A percentile compares a stretch with the other conserved stretches of the same genome.
Conservation (phyloP, 306 rosid species). For the Adenanthera pavonina region DNA sequence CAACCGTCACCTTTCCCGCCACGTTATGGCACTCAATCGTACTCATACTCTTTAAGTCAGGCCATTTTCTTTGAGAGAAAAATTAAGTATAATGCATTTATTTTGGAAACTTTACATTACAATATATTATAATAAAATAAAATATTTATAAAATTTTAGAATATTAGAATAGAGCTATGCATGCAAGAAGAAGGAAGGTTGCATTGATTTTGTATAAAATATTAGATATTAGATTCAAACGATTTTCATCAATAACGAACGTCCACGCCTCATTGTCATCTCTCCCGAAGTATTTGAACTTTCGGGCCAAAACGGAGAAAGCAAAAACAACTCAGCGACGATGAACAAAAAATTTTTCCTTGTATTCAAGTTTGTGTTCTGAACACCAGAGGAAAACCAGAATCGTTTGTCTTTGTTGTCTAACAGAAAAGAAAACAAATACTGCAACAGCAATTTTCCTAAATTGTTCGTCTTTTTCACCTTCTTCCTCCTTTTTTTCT, state of each 20-base stretch:
- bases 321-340: slow-evolving; percentile 16
- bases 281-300: slow-evolving; percentile 51
- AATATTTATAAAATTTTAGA: neutral
- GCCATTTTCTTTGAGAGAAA: neutral
- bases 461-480: slow-evolving; percentile 32
- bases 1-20: neutral
- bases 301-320: neutral
- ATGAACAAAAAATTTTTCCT: neutral
- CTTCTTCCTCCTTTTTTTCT: slow-evolving; percentile 14
- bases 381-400: neutral
- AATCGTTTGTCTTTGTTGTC: slow-evolving; percentile 4
- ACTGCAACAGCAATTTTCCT: slow-evolving; percentile 30
- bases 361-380: slow-evolving; percentile 31
- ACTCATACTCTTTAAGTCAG: neutral
- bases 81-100: neutral
- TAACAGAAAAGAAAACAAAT: neutral
- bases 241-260: slow-evolving; percentile 57
- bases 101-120: neutral
- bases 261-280: slow-evolving; percentile 45
- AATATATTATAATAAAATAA: too few species aligned
- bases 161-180: neutral
- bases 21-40: neutral
- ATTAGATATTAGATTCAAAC: slow-evolving; percentile 18
- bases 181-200: neutral
- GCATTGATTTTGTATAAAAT: neutral